Conservation (phyloP, 2,329 filamentous ascomycete species). For the Fusarium sp. region DNA sequence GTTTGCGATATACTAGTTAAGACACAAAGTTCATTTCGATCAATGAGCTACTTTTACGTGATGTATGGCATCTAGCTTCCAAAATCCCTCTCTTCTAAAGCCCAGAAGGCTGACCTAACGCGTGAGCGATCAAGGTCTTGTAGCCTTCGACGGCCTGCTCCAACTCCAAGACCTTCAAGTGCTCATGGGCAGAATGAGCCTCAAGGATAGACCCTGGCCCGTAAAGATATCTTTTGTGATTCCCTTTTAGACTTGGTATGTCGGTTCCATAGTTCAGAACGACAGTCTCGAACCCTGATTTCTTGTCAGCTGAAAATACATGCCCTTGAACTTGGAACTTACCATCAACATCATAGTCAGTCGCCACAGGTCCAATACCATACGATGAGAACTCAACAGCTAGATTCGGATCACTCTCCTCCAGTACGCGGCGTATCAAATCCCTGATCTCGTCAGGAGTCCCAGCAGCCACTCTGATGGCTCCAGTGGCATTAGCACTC, state of each 20-base stretch:
- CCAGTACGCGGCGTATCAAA: background rate
- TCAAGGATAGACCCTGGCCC: slow-evolving; percentile 6
- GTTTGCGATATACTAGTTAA: background rate
- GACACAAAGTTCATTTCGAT: no score
- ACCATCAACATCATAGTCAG: slow-evolving; percentile 3
- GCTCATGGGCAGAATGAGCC: slow-evolving; percentile 14
- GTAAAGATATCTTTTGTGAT: slow-evolving; percentile 3
- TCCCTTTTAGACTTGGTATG: background rate
- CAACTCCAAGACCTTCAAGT: slow-evolving; percentile 1
- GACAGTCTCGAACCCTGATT: slow-evolving; percentile 1
- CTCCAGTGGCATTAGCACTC: background rate
- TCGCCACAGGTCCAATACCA: background rate
- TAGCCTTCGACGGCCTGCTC: slow-evolving; percentile 1
- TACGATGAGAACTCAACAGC: background rate
- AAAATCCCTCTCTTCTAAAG: no score
- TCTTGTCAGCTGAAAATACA: accelerated
- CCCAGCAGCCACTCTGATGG: background rate
- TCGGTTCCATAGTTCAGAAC: slow-evolving; percentile 6
- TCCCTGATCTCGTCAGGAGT: background rate
- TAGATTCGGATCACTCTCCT: background rate
- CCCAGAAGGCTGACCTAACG: background rate
- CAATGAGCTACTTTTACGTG: no score
- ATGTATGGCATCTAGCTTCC: no score
- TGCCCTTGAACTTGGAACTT: accelerated
- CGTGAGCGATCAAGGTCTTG: background rate